Conservation (phyloP, 345 rosid genomes). For the Sapria himalayana region DNA sequence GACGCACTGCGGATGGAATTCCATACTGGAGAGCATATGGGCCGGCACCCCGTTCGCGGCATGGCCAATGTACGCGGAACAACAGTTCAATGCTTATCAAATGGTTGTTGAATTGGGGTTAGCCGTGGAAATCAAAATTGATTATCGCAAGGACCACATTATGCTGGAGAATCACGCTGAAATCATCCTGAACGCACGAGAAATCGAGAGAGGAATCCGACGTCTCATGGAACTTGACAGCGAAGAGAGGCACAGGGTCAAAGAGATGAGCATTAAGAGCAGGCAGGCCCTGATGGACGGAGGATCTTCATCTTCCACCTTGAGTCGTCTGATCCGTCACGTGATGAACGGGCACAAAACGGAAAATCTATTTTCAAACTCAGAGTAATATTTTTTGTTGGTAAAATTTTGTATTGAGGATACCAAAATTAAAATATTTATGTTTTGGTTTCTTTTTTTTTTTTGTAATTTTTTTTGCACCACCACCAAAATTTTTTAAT, state of each 20-base stretch:
- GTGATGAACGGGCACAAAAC: conserved; percentile 3
- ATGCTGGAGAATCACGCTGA: background rate
- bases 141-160: conserved; percentile 15
- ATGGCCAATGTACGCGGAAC: conserved; percentile 40
- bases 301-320: conserved; percentile 16
- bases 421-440: too few relatives aligned
- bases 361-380: too few relatives aligned
- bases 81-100: conserved; percentile 29
- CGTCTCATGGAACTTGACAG: conserved; percentile 14
- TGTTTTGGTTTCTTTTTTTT: too few relatives aligned
- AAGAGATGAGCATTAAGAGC: conserved; percentile 11
- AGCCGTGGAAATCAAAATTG: conserved; percentile 26
- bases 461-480: too few relatives aligned
- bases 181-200: conserved; percentile 9
- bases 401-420: too few relatives aligned
- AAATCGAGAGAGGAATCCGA: conserved; percentile 16
- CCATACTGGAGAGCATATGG: conserved; percentile 28
- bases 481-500: too few relatives aligned
- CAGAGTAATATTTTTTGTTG: too few relatives aligned
- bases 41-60: conserved; percentile 23
- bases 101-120: conserved; percentile 20
- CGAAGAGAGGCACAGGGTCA: conserved; percentile 15
- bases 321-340: conserved; percentile 13
- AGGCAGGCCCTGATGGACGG: conserved; percentile 13
- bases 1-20: conserved; percentile 58